Conservation (phyloP, 2,329 filamentous ascomycete species). For the Cladosporium sp. region DNA sequence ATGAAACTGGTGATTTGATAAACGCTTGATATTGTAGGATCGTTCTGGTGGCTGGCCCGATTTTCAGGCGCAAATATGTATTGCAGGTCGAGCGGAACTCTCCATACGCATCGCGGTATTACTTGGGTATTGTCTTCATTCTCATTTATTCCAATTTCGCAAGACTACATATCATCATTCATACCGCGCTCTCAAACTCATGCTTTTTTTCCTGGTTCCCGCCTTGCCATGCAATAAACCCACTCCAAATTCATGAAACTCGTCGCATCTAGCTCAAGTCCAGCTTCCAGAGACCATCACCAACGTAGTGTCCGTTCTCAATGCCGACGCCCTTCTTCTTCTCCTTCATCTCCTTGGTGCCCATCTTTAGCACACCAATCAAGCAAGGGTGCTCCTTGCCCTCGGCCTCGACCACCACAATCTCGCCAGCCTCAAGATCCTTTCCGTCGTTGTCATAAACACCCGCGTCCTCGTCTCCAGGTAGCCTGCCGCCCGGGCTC, state of each 20-base stretch:
- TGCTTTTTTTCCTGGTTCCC: neutral
- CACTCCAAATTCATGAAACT: neutral
- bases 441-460: constrained; percentile 55
- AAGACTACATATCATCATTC: constrained; percentile 4
- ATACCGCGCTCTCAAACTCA: constrained; percentile 6
- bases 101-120: neutral
- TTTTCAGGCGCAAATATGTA: neutral
- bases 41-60: neutral
- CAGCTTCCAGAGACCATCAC: constrained; percentile 89
- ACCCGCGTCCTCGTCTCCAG: constrained; percentile 52
- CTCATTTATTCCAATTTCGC: neutral
- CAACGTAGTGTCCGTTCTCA: constrained; percentile 89
- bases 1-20: neutral
- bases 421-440: constrained; percentile 77
- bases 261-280: constrained; percentile 49
- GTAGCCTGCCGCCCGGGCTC: constrained; percentile 76
- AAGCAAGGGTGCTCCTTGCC: constrained; percentile 91
- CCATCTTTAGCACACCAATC: constrained; percentile 78
- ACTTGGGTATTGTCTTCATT: neutral
- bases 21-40: neutral
- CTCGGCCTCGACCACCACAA: constrained; percentile 88
- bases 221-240: neutral
- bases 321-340: constrained; percentile 94
- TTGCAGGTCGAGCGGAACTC: neutral
- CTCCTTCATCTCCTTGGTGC: constrained; percentile 88